Evolutionary conservation across 371 early-diverging fungal genomes (phyloP), one percentile per base, ranked within the genome.

Genomic region (Mucor circinelloides): DNA sequence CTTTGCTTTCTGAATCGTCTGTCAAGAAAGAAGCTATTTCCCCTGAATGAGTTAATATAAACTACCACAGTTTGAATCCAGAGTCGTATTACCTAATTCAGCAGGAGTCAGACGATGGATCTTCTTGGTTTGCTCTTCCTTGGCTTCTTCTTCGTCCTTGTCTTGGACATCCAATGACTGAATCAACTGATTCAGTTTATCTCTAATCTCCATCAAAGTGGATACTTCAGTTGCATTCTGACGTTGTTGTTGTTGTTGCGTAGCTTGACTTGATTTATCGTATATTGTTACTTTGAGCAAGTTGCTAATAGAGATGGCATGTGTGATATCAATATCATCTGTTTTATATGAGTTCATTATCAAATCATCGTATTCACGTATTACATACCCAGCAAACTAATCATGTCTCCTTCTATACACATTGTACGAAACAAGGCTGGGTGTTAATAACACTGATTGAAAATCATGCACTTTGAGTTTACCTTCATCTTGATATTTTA

Each of bases 401-500:
- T 78, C 65, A 87, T 48, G 66, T 87, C 87, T 7, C 85, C 85
- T 60, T 87, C 87, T 87, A 69, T 5, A 21, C 25, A 12, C 23
- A 48, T 48, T 6, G 19, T 0, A 21, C 12, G 6, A 23, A 50
- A 50, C 17, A 9, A 28, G 19, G 58, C 50, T 54, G 27, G 9
- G 27, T 52, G 23, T 62, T 52, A 62, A 52, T 23, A 27, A 34
- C 34, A 21, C 5, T 8, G 21, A 27, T 36, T 40, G 17, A 46
- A 36, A 65, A 46, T 46, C 13, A 44, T 21, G 27, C 19, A 64
- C 21, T 50, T 23, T 17, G 6, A 27, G 0, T 36, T 55, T 60
- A 83, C 87, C 87, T 69, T 84, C 77, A 58, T 87, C 87, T n/a
- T 73, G 80, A 28, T 87, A 87, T 50, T 83, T 82, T 46, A 87